A percentile compares a stretch with the other conserved stretches of the same genome.
Conservation (phyloP, 768 basidiomycete species). For the Podaxis sp. region DNA sequence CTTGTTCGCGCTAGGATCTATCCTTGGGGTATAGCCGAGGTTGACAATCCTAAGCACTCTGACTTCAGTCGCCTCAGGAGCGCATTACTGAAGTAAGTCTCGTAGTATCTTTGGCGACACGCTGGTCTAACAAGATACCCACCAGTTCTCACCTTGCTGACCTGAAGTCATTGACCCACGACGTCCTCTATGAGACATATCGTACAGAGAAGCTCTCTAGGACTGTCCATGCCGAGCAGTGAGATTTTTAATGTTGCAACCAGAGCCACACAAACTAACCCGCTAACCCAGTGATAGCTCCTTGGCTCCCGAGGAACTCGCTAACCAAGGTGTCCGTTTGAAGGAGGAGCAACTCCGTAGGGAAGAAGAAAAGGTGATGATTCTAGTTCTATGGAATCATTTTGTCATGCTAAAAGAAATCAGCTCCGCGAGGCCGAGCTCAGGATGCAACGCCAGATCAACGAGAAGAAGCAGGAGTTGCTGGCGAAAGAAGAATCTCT, state of each 20-base stretch:
- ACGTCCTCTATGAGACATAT: conserved; percentile 93
- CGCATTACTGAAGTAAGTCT: conserved; percentile 78
- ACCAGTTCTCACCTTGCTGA: conserved; percentile 89
- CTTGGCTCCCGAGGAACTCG: conserved; percentile 93
- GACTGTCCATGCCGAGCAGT: conserved; percentile 80
- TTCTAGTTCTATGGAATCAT: not conserved
- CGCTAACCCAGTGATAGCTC: conserved; percentile 63
- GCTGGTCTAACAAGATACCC: conserved; percentile 9
- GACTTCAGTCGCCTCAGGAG: conserved; percentile 93
- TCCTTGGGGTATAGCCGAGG: conserved; percentile 98
- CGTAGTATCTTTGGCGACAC: not conserved
- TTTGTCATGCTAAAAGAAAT: conserved; percentile 11
- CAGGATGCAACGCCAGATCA: conserved; percentile 96
- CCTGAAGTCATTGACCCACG: conserved; percentile 90
- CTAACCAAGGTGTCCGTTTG: conserved; percentile 93
- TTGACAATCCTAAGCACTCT: conserved; percentile 99
- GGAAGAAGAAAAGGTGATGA: conserved; percentile 87
- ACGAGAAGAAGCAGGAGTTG: conserved; percentile 94
- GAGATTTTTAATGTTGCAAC: conserved; percentile 21
- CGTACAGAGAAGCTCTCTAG: conserved; percentile 96
- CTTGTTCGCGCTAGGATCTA: conserved; percentile 91
- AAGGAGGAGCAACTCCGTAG: conserved; percentile 98
- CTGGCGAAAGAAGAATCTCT: conserved; percentile 95
- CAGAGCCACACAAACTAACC: conserved; percentile 18
- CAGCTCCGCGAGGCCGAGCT: conserved; percentile 96